A percentile compares a stretch with the other conserved stretches of the same genome.
phyloP scores from a whole-genome alignment of 352 stramenopile species.

The Phytophthora vignae region DNA sequence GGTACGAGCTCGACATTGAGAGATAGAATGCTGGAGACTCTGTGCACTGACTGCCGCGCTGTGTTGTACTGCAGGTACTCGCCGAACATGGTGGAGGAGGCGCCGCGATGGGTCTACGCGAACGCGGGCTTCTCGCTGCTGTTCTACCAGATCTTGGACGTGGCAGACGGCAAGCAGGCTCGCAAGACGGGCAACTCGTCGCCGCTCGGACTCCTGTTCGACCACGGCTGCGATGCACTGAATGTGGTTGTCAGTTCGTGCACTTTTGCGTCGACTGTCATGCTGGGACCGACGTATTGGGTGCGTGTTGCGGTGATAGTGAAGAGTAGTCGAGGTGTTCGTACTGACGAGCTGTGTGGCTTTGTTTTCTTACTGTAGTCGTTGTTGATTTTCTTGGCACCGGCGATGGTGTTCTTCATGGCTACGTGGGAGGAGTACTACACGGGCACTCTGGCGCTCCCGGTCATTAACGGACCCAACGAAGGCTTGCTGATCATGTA shows the following conservation, averaged over 20 bases:
- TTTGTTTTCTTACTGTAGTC: conserved; percentile 51
- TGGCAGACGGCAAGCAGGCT: conserved; percentile 88
- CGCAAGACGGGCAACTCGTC: conserved; percentile 90
- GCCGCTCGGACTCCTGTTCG: conserved; percentile 84
- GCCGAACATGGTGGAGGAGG: conserved; percentile 87
- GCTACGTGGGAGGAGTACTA: conserved; percentile 99
- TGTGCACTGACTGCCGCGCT: conserved; percentile 38
- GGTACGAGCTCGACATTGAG: conserved; percentile 25
- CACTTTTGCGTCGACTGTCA: conserved; percentile 87
- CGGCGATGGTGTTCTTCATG: conserved; percentile 95
- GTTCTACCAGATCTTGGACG: conserved; percentile 87
- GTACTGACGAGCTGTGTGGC: conserved; percentile 8
- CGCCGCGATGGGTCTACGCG: conserved; percentile 79
- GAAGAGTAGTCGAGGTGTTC: background rate
- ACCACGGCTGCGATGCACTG: conserved; percentile 87
- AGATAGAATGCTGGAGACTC: background rate
- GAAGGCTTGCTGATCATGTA: conserved; percentile 95
- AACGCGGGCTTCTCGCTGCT: conserved; percentile 69
- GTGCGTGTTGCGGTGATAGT: conserved; percentile 55
- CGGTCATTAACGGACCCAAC: conserved; percentile 96
- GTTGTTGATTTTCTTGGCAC: conserved; percentile 71
- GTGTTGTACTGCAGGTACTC: conserved; percentile 49
- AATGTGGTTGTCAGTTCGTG: conserved; percentile 87
- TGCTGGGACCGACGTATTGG: conserved; percentile 85
- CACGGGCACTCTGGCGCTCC: conserved; percentile 95